These are phyloP conservation scores for Phytophthora hibernalis DNA, from an alignment of 352 stramenopile genomes.

Conservation along the genomic window DNA sequence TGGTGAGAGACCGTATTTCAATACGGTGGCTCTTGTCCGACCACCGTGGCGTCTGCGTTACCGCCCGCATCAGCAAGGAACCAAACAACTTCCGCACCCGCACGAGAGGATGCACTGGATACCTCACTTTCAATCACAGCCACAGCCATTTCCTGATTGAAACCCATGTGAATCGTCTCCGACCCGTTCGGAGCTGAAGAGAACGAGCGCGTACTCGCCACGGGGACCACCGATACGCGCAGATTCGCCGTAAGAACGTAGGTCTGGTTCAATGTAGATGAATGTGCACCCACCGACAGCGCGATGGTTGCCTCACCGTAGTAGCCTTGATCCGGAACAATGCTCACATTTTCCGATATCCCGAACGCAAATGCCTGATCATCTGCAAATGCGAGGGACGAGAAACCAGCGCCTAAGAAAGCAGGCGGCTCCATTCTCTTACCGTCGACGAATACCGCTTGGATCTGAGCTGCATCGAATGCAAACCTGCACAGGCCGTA, in stretches of 20 bases:
- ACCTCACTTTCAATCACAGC: constrained; percentile 11
- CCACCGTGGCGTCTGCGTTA: constrained; percentile 1
- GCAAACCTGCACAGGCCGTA: constrained; percentile 17
- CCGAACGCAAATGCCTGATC: constrained; percentile 12
- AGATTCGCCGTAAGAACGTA: constrained; percentile 14
- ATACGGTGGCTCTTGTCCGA: constrained; percentile 7
- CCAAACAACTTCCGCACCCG: constrained; percentile 3
- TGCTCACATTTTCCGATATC: not conserved
- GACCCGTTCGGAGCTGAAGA: constrained; percentile 17
- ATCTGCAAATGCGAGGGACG: constrained; percentile 14
- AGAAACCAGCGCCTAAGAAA: constrained; percentile 5
- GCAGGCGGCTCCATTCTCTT: not conserved
- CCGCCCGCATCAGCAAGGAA: constrained; percentile 5
- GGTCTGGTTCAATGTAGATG: not conserved
- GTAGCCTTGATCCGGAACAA: constrained; percentile 6
- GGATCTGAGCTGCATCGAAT: constrained; percentile 3
- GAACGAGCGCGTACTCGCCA: constrained; percentile 16
- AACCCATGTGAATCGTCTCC: constrained; percentile 16
- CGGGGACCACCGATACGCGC: constrained; percentile 25
- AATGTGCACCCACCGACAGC: constrained; percentile 19
- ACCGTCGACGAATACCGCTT: constrained; percentile 26
- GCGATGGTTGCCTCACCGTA: constrained; percentile 11
- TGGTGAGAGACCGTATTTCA: constrained; percentile 7
- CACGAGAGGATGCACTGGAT: not conserved
- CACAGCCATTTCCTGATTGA: constrained; percentile 30